Evolutionary conservation across 148 eudicot species (phyloP).

Genomic region (Cornus florida): DNA sequence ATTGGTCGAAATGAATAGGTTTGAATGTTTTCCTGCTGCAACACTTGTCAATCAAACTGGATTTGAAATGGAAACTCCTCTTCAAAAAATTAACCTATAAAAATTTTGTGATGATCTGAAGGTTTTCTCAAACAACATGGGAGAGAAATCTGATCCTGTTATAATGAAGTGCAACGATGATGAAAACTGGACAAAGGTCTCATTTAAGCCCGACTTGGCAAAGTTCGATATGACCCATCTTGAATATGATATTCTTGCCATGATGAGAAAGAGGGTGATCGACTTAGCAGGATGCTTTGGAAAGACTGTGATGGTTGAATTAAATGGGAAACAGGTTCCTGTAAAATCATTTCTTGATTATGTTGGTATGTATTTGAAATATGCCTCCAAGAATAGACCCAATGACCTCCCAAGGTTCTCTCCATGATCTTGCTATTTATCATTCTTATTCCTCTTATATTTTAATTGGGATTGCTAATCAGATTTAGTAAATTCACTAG

Average conservation of each 20-base stretch:
- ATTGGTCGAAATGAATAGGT: no score
- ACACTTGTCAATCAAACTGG: no score
- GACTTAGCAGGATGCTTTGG: conserved; percentile 90
- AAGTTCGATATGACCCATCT: conserved; percentile 24
- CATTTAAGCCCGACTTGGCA: no score
- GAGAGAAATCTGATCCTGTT: no score
- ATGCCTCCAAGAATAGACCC: conserved; percentile 35
- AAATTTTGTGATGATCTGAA: no score
- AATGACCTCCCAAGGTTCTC: conserved; percentile 46
- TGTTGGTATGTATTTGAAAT: conserved; percentile 58
- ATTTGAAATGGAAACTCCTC: no score
- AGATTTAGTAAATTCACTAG: conserved; percentile 25
- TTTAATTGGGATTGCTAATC: background rate
- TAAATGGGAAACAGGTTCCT: conserved; percentile 60
- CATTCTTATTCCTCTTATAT: background rate
- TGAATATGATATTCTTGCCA: conserved; percentile 80
- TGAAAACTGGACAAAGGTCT: no score
- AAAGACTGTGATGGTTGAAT: conserved; percentile 62
- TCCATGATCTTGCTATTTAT: background rate
- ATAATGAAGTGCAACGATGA: no score
- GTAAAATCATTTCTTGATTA: conserved; percentile 73
- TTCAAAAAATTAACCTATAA: no score
- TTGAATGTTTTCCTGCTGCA: no score
- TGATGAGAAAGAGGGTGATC: conserved; percentile 91
- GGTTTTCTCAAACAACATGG: no score